Conservation (phyloP, 805 yeast species). For the Wickerhamiella allomyrinae region DNA sequence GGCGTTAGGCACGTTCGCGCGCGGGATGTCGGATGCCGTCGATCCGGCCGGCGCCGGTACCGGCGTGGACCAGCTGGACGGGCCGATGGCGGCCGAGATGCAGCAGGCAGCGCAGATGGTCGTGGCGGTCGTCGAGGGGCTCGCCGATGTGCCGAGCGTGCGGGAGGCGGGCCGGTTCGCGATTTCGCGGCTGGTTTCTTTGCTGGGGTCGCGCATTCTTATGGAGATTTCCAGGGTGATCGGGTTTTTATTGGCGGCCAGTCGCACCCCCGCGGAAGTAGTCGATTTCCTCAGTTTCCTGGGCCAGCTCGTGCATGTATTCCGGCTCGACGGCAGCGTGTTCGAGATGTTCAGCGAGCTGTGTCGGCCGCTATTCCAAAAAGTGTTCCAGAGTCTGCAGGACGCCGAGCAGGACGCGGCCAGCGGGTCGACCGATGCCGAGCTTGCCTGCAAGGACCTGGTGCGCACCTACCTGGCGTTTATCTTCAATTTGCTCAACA, state of each 20-base stretch:
- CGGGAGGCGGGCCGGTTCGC: conserved; percentile 81
- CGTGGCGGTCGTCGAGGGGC: conserved; percentile 64
- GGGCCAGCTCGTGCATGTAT: conserved; percentile 75
- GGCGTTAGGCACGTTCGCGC: conserved; percentile 80
- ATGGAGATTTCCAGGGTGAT: conserved; percentile 55
- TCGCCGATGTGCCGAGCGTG: conserved; percentile 49
- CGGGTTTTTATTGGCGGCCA: conserved; percentile 45
- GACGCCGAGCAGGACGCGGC: conserved; percentile 23
- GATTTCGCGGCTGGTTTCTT: conserved; percentile 71
- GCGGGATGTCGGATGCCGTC: conserved; percentile 54
- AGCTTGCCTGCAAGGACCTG: conserved; percentile 31
- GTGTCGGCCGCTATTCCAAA: conserved; percentile 56
- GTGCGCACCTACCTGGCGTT: conserved; percentile 59
- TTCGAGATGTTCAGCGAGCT: conserved; percentile 62
- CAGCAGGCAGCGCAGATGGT: conserved; percentile 68
- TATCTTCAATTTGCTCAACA: conserved; percentile 54
- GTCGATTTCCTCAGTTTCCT: conserved; percentile 72
- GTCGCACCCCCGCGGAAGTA: conserved; percentile 50
- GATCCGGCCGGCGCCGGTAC: conserved; percentile 5
- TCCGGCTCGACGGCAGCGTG: conserved; percentile 48
- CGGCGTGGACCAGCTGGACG: conserved; percentile 3
- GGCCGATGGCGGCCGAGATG: conserved; percentile 35
- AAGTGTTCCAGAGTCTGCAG: conserved; percentile 40
- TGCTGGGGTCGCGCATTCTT: conserved; percentile 41
- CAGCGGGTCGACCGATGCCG: conserved; percentile 42